Evolutionary conservation across 2,329 filamentous ascomycete genomes (phyloP).

Genomic region (Colletotrichum navitas): DNA sequence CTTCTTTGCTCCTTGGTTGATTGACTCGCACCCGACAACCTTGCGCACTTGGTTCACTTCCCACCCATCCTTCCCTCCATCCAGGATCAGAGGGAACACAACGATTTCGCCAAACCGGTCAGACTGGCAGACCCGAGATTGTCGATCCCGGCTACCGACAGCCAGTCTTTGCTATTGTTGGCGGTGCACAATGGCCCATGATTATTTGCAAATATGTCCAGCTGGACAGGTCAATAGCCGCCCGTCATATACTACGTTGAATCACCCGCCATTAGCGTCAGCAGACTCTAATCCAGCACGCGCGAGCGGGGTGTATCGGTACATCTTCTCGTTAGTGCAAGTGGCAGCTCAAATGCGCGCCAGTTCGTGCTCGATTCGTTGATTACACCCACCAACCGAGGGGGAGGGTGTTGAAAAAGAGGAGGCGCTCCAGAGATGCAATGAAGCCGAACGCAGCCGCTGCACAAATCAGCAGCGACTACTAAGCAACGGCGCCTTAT

Average conservation of each 20-base stretch:
- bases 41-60: background rate
- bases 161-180: background rate
- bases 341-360: background rate
- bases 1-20: conserved; percentile 28
- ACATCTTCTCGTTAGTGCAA: conserved; percentile 6
- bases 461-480: conserved; percentile 24
- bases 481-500: conserved; percentile 13
- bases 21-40: conserved; percentile 34
- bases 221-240: conserved; percentile 15
- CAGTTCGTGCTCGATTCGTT: conserved; percentile 33
- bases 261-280: conserved; percentile 29
- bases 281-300: conserved; percentile 11
- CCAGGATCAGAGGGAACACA: conserved; percentile 18
- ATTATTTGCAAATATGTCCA: background rate
- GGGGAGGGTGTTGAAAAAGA: no score
- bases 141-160: conserved; percentile 1
- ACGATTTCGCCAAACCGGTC: conserved; percentile 23
- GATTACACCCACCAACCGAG: conserved; percentile 23
- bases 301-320: background rate
- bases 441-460: conserved; percentile 14
- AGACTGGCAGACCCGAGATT: conserved; percentile 23
- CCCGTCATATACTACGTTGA: background rate
- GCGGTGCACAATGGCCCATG: background rate
- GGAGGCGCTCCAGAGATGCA: conserved; percentile 16
- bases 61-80: background rate